Evolutionary conservation across 2,329 filamentous ascomycete genomes (phyloP), one percentile per base, ranked within the genome.

Genomic region (Fusarium continuum): DNA sequence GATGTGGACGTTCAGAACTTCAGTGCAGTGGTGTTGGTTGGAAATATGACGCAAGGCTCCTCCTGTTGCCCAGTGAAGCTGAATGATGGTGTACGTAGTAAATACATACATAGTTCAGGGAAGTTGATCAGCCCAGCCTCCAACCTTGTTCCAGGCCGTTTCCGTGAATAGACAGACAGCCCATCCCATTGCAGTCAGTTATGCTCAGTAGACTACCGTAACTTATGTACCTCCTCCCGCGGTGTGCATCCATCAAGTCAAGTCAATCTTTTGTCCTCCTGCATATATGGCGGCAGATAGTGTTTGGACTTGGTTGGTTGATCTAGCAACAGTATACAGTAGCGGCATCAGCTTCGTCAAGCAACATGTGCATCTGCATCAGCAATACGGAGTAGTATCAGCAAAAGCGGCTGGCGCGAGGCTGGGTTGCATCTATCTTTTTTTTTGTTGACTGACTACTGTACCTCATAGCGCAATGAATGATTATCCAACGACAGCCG

Each of bases 401-500:
- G 50, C 28, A 40, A 14, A 11, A 60, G 26, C 50, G 47, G 55
- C 36, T 55, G 39, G 55, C 17, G 26, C 28, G 32, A 55, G 51
- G 51, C 51, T 55, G 46, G 49, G 16, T 53, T 16, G 17, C 29
- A 19, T 26, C 41, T 35, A 39, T 40, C 49, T 51, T 58, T 44
- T 57, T 31, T 20, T 29, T 29, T 29, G 28, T 29, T 29, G 28
- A 29, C 28, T n/a, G n/a, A n/a, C n/a, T n/a, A n/a, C n/a, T n/a
- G n/a, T n/a, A n/a, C n/a, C n/a, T n/a, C n/a, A n/a, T n/a, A n/a
- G n/a, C n/a, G n/a, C n/a, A n/a, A n/a, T n/a, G n/a, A n/a, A n/a
- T 41, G 55, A 55, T 40, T 54, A 63, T 64, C 39, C 41, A 57
- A 48, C 40, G 45, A 44, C 32, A 60, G 55, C 56, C 47, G 40